phyloP scores from a whole-genome alignment of 2,329 filamentous ascomycete species.

The Mariannaea elegans region DNA sequence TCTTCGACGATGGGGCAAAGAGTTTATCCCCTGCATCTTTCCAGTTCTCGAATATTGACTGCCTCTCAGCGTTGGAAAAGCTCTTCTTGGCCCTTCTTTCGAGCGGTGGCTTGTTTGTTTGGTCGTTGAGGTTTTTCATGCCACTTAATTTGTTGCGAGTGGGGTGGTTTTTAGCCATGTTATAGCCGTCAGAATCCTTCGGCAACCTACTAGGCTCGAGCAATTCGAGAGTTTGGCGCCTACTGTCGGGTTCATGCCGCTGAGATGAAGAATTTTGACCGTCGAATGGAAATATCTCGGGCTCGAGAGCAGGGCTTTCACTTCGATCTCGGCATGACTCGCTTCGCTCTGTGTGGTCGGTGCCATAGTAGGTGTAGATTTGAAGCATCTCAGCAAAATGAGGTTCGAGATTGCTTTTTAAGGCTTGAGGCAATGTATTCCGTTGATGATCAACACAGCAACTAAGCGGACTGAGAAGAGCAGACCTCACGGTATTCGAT shows the following conservation, averaged over 20 bases:
- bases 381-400: neutral
- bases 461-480: neutral
- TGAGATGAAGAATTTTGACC: neutral
- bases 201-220: constrained; percentile 5
- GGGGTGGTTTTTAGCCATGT: constrained; percentile 23
- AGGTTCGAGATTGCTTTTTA: neutral
- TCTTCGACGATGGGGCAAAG: constrained; percentile 29
- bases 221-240: neutral
- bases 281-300: constrained; percentile 2
- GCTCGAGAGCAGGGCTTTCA: constrained; percentile 19
- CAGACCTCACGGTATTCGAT: neutral
- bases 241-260: constrained; percentile 16
- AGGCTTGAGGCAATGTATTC: too few relatives aligned
- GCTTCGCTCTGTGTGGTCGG: constrained; percentile 27
- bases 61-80: constrained; percentile 18
- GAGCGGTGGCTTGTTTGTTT: neutral
- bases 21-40: constrained; percentile 35
- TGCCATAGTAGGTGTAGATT: neutral
- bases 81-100: constrained; percentile 2
- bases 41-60: constrained; percentile 35
- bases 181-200: constrained; percentile 9
- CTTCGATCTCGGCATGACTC: constrained; percentile 16
- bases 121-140: constrained; percentile 9
- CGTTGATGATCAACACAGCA: neutral
- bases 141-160: constrained; percentile 20